phyloP scores from a whole-genome alignment of 129 eudicot genomes.

The Lonicera japonica region DNA sequence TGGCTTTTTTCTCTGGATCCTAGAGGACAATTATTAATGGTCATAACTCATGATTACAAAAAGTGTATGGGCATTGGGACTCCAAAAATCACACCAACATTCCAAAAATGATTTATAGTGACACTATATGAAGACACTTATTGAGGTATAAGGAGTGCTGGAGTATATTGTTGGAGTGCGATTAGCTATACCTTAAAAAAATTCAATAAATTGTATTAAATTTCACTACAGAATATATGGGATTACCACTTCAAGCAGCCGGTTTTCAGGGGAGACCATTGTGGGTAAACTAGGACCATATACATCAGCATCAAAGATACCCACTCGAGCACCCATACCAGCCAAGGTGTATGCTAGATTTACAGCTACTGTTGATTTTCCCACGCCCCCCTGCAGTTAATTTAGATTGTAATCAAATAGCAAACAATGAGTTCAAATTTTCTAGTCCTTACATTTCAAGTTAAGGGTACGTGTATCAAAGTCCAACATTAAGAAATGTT shows the following conservation, averaged over 20 bases:
- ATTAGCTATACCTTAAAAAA: too few relatives aligned
- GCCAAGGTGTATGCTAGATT: slow-evolving; percentile 98
- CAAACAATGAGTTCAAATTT: slow-evolving; percentile 8
- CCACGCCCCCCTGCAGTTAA: slow-evolving; percentile 84
- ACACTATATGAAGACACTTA: too few relatives aligned
- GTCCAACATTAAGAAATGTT: too few relatives aligned
- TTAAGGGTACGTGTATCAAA: too few relatives aligned
- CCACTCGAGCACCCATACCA: slow-evolving; percentile 99
- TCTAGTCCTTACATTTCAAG: too few relatives aligned
- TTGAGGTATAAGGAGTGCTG: too few relatives aligned
- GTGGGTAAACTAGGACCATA: slow-evolving; percentile 99
- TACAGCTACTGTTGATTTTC: slow-evolving; percentile 97
- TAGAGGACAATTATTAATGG: slow-evolving; percentile 16
- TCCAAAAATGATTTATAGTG: too few relatives aligned
- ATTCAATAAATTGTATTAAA: slow-evolving; percentile 2
- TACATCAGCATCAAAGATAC: slow-evolving; percentile 98
- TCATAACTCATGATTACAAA: slow-evolving; percentile 6
- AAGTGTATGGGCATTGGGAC: too few relatives aligned
- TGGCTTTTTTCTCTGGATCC: slow-evolving; percentile 90
- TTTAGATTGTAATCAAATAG: slow-evolving; percentile 11
- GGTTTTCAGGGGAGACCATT: slow-evolving; percentile 94
- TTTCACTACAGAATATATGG: slow-evolving; percentile 1
- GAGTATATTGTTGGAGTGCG: too few relatives aligned
- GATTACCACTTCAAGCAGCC: slow-evolving; percentile 90
- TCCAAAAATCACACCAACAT: too few relatives aligned